These are phyloP conservation scores for Choanephora cucurbitarum DNA, from an alignment of 371 early-diverging fungal species.

Conservation along the genomic window DNA sequence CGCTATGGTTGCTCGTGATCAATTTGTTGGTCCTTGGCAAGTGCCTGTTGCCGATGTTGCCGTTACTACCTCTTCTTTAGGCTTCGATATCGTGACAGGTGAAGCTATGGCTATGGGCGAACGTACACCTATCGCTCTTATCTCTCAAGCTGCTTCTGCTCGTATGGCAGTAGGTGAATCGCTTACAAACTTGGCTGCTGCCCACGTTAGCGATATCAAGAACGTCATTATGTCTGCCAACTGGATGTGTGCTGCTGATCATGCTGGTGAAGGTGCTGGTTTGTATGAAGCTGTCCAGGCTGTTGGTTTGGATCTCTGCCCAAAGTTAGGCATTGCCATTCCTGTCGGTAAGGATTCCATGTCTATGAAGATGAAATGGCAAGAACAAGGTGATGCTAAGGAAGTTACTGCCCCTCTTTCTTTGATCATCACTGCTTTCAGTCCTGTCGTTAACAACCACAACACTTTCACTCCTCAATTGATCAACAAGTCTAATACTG, in stretches of 20 bases:
- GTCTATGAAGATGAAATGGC: constrained; percentile 97
- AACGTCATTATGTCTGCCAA: constrained; percentile 90
- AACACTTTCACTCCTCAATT: constrained; percentile 90
- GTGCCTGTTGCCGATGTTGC: constrained; percentile 96
- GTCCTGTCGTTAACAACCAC: constrained; percentile 81
- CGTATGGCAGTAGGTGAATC: constrained; percentile 96
- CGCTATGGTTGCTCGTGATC: constrained; percentile 93
- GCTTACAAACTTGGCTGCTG: constrained; percentile 89
- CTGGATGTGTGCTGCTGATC: constrained; percentile 96
- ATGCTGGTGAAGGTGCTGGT: constrained; percentile 90
- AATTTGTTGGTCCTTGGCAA: constrained; percentile 98
- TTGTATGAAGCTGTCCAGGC: constrained; percentile 94
- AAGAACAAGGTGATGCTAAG: constrained; percentile 48
- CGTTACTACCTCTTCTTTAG: constrained; percentile 79
- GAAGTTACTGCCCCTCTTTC: constrained; percentile 88
- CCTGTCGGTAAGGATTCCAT: constrained; percentile 99
- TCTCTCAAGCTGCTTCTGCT: constrained; percentile 86
- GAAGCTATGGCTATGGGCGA: constrained; percentile 99
- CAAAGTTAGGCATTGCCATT: constrained; percentile 87
- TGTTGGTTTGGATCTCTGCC: constrained; percentile 92
- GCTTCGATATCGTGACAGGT: constrained; percentile 72
- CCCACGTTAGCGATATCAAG: constrained; percentile 70
- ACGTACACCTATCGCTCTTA: constrained; percentile 85
- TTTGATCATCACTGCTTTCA: constrained; percentile 91
- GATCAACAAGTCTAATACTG: constrained; percentile 49